phyloP scores from a whole-genome alignment of 495 filamentous ascomycete genomes.

The Amniculicola lignicola region DNA sequence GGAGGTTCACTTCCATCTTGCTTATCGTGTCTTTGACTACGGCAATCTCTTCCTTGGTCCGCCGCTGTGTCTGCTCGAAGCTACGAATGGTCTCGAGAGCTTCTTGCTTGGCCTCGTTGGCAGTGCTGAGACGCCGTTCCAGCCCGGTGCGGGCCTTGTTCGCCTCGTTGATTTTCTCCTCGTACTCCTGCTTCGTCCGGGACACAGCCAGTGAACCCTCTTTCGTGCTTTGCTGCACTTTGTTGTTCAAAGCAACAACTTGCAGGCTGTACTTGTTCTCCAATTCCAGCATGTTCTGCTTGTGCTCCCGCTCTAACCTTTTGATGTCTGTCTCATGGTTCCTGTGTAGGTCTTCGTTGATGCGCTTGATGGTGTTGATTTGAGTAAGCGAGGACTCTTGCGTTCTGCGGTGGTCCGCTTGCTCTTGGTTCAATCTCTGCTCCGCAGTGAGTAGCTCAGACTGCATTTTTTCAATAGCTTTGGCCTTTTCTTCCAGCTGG shows the following conservation, averaged over 20 bases:
- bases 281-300: constrained; percentile 40
- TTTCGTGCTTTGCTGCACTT: constrained; percentile 26
- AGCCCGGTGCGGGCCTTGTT: constrained; percentile 13
- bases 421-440: constrained; percentile 70
- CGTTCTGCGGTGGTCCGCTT: constrained; percentile 67
- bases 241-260: constrained; percentile 27
- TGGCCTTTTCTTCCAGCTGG: constrained; percentile 70
- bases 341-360: constrained; percentile 68
- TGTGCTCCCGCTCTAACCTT: constrained; percentile 35
- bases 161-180: constrained; percentile 23
- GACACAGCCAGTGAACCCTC: constrained; percentile 15
- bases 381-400: constrained; percentile 67
- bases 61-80: constrained; percentile 30
- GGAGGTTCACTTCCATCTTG: constrained; percentile 11
- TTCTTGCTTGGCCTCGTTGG: constrained; percentile 17
- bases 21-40: constrained; percentile 23
- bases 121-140: constrained; percentile 13
- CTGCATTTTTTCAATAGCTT: constrained; percentile 65
- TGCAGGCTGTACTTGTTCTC: constrained; percentile 48
- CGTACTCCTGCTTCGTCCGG: constrained; percentile 26
- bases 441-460: constrained; percentile 63
- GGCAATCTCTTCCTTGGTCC: constrained; percentile 31
- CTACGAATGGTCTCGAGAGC: constrained; percentile 27
- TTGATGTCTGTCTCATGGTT: constrained; percentile 59
- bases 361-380: constrained; percentile 60